Percentiles rank a stretch among this genome's conserved stretches.
Evolutionary conservation across 2,329 filamentous ascomycete genomes (phyloP).

Genomic region (Paecilomyces fulvus): DNA sequence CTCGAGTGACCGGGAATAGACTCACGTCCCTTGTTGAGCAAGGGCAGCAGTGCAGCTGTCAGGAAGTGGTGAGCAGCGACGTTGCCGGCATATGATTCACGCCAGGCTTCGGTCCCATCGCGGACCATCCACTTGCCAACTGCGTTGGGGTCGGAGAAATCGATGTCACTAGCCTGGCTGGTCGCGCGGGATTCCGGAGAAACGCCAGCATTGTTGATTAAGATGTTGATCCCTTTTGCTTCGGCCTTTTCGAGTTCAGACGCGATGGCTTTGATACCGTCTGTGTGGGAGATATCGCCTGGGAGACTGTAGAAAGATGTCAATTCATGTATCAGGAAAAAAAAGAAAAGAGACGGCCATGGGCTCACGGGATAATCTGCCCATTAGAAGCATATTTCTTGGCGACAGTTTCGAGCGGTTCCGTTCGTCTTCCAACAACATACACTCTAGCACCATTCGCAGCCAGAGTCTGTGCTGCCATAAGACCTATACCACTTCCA

Average conservation of each 20-base stretch:
- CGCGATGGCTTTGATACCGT: conserved; percentile 40
- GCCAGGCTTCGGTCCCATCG: conserved; percentile 33
- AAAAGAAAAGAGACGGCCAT: background rate
- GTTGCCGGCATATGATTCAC: conserved; percentile 45
- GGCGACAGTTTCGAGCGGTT: conserved; percentile 38
- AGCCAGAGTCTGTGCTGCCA: conserved; percentile 39
- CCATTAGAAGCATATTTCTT: conserved; percentile 37
- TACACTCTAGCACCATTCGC: conserved; percentile 43
- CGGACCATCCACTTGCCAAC: conserved; percentile 10
- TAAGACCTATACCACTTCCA: conserved; percentile 40
- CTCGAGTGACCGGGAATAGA: conserved; percentile 41
- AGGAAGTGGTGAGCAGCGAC: conserved; percentile 45
- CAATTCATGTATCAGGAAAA: background rate
- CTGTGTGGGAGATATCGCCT: conserved; percentile 45
- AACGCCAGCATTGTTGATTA: conserved; percentile 32
- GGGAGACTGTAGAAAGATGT: conserved; percentile 18
- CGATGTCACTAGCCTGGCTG: conserved; percentile 26
- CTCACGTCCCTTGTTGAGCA: conserved; percentile 42
- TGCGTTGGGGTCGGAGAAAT: conserved; percentile 8
- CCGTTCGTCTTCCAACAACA: conserved; percentile 38
- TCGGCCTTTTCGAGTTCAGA: conserved; percentile 46
- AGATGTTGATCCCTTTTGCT: conserved; percentile 44
- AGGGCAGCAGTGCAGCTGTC: conserved; percentile 46
- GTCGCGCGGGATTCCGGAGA: conserved; percentile 45
- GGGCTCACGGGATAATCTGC: conserved; percentile 35